Conservation (phyloP, 2,329 filamentous ascomycete genomes). For the Colletotrichum kahawae region DNA sequence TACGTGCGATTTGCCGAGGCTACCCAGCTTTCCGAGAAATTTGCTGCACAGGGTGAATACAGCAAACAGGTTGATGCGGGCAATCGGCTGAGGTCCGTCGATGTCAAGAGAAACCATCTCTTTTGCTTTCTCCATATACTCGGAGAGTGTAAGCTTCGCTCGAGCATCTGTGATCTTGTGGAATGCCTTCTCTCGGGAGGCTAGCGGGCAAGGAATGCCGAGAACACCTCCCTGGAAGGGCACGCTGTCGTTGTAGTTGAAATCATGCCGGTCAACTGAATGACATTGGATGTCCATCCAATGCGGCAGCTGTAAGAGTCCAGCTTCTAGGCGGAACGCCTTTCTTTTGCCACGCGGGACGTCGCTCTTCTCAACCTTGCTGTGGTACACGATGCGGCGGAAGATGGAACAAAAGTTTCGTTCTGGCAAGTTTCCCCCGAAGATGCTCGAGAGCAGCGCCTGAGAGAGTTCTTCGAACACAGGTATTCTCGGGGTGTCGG, state of each 20-base stretch:
- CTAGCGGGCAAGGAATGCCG: no score
- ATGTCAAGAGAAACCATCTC: fast-evolving
- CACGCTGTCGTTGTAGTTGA: no score
- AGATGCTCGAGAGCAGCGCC: background rate
- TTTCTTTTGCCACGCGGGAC: background rate
- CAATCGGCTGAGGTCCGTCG: background rate
- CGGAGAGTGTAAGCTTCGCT: fast-evolving
- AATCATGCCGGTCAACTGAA: no score
- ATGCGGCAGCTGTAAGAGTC: background rate
- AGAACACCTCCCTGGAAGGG: background rate
- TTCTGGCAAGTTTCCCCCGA: background rate
- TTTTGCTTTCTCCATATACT: background rate
- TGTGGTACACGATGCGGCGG: background rate
- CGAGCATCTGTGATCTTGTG: background rate
- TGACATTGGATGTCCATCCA: no score
- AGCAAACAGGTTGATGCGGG: background rate
- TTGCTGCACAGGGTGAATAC: background rate
- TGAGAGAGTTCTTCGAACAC: background rate
- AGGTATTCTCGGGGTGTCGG: background rate
- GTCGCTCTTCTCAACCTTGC: background rate
- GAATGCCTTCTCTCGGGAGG: background rate
- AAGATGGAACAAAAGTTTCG: background rate
- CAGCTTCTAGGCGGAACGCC: background rate
- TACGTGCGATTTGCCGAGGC: background rate
- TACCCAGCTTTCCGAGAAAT: background rate